Conservation (phyloP, 176 grass and related monocot genomes). For the Cenchrus americanus region DNA sequence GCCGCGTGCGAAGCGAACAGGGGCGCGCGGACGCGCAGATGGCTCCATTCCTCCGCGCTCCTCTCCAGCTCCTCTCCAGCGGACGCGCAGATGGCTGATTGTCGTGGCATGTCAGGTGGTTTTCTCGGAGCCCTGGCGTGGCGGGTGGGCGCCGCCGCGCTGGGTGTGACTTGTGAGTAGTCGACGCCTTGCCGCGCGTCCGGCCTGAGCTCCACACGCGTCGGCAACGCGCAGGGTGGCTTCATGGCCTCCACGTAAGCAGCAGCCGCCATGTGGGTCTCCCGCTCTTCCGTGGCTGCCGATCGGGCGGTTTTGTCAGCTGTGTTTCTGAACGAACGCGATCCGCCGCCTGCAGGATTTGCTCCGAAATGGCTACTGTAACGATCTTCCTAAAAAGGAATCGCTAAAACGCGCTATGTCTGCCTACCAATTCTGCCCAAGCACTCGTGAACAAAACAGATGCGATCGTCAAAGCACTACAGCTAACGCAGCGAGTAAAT, state of each 20-base stretch:
- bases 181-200: not conserved
- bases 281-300: not conserved
- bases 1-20: constrained; percentile 5
- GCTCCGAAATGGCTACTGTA: too few relatives aligned
- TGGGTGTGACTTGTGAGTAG: too few relatives aligned
- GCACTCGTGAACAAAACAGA: not conserved
- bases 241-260: not conserved
- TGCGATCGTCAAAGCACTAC: not conserved
- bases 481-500: not conserved
- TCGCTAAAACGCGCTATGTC: not conserved
- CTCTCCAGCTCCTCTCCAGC: too few relatives aligned
- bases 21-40: not conserved
- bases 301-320: not conserved
- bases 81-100: too few relatives aligned
- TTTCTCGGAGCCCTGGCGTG: not conserved
- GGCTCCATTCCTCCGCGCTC: not conserved
- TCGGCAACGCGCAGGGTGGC: not conserved
- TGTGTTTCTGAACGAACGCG: not conserved
- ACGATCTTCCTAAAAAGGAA: not conserved
- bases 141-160: not conserved
- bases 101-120: too few relatives aligned
- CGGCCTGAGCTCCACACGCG: not conserved
- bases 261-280: not conserved
- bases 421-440: not conserved
- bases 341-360: not conserved